A percentile compares a stretch with the other conserved stretches of the same genome.
phyloP scores from a whole-genome alignment of 2,329 filamentous ascomycete genomes.

The Aspergillus niger region DNA sequence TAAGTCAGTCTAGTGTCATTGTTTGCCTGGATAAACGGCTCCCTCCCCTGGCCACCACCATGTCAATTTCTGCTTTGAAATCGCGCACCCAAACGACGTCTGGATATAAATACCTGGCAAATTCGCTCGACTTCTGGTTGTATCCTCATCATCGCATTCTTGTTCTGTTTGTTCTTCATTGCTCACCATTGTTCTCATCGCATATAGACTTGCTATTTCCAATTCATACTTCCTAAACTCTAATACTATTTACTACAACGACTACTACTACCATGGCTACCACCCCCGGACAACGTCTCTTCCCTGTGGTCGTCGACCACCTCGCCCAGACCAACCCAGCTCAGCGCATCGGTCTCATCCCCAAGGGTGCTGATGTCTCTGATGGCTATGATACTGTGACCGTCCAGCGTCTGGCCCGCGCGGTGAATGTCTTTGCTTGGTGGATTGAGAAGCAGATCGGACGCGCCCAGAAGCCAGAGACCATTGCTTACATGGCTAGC shows the following conservation, averaged over 20 bases:
- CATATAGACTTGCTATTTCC: background rate
- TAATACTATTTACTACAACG: background rate
- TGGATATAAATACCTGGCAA: background rate
- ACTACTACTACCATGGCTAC: background rate
- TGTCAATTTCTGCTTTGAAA: background rate
- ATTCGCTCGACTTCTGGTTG: background rate
- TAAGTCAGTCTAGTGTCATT: background rate
- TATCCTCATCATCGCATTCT: background rate
- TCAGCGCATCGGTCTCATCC: conserved; percentile 7
- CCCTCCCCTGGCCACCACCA: background rate
- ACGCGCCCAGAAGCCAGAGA: conserved; percentile 13
- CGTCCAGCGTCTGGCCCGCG: conserved; percentile 22
- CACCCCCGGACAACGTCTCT: background rate
- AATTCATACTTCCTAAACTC: background rate
- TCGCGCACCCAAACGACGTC: background rate
- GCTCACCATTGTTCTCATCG: background rate
- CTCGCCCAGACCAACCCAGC: background rate
- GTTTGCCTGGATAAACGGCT: background rate
- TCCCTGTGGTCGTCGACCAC: conserved; percentile 5
- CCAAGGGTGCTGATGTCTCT: background rate
- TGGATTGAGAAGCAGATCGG: conserved; percentile 31
- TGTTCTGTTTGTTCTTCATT: background rate
- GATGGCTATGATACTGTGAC: conserved; percentile 17
- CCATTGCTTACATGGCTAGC: conserved; percentile 24
- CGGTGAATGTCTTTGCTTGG: conserved; percentile 23